phyloP scores from a whole-genome alignment of 805 yeast genomes.

The Zygoascus tannicola region DNA sequence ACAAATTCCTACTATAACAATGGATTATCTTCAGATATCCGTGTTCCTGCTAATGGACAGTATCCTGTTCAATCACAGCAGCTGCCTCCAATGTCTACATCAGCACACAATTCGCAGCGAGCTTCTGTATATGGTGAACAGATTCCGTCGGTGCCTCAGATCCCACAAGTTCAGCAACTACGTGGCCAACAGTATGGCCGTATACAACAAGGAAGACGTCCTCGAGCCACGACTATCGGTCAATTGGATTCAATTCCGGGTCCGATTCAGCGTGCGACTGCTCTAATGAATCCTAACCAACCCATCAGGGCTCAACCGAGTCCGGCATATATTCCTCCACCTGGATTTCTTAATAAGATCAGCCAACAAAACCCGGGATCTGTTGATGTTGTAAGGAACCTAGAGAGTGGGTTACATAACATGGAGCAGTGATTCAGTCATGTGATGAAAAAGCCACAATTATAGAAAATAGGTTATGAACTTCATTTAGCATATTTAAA shows the following conservation, averaged over 20 bases:
- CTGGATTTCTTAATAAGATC: slow-evolving; percentile 17
- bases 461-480: too few relatives aligned
- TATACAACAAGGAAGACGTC: slow-evolving; percentile 17
- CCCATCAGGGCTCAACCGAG: slow-evolving; percentile 31
- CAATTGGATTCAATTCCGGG: slow-evolving; percentile 33
- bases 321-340: slow-evolving; percentile 35
- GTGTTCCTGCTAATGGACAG: slow-evolving; percentile 9
- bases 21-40: background rate
- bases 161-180: background rate
- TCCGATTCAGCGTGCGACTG: slow-evolving; percentile 33
- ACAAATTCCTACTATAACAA: background rate
- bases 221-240: slow-evolving; percentile 34
- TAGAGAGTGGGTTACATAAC: slow-evolving; percentile 23
- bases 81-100: slow-evolving; percentile 15
- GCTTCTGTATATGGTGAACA: slow-evolving; percentile 5
- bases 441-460: background rate
- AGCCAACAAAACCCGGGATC: background rate
- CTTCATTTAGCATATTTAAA: too few relatives aligned
- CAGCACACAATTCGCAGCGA: too few relatives aligned
- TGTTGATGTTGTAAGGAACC: slow-evolving; percentile 23
- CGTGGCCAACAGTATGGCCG: slow-evolving; percentile 2
- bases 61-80: slow-evolving; percentile 19
- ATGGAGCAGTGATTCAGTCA: background rate
- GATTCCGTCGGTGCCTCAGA: background rate
- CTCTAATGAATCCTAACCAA: slow-evolving; percentile 31